phyloP scores from a whole-genome alignment of 2,329 filamentous ascomycete genomes.

The Diaporthe humulicola region DNA sequence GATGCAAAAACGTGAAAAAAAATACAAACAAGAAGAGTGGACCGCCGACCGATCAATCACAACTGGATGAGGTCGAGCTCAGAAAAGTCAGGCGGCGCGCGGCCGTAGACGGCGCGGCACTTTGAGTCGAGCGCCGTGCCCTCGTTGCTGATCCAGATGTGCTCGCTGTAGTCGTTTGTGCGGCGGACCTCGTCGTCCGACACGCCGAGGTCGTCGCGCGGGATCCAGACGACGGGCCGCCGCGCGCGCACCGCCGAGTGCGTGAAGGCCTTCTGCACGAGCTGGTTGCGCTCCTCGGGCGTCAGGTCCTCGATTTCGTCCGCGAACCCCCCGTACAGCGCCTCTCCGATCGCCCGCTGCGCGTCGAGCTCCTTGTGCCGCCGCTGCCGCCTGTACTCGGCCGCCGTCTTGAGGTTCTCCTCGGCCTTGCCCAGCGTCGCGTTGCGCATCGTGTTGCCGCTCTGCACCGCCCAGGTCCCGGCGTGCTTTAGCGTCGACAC shows the following conservation, averaged over 20 bases:
- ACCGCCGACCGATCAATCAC: constrained; percentile 52
- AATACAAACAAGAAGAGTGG: not conserved
- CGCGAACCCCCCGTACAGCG: constrained; percentile 87
- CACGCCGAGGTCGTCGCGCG: constrained; percentile 88
- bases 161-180: constrained; percentile 80
- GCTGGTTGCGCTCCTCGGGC: constrained; percentile 86
- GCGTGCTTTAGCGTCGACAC: constrained; percentile 57
- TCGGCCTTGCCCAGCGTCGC: constrained; percentile 59
- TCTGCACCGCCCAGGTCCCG: constrained; percentile 61
- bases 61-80: constrained; percentile 89
- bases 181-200: constrained; percentile 90
- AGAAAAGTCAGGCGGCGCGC: constrained; percentile 89
- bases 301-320: constrained; percentile 96
- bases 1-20: not conserved
- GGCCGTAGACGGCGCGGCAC: constrained; percentile 84
- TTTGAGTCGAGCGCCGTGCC: constrained; percentile 90
- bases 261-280: constrained; percentile 90
- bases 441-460: constrained; percentile 63
- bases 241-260: constrained; percentile 88
- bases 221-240: constrained; percentile 93
- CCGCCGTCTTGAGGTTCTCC: constrained; percentile 56
- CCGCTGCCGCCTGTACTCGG: constrained; percentile 62
- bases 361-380: constrained; percentile 76
- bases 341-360: constrained; percentile 80
- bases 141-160: constrained; percentile 95